Evolutionary conservation across 345 rosid species (phyloP).

Genomic region (Physaria fendleri): DNA sequence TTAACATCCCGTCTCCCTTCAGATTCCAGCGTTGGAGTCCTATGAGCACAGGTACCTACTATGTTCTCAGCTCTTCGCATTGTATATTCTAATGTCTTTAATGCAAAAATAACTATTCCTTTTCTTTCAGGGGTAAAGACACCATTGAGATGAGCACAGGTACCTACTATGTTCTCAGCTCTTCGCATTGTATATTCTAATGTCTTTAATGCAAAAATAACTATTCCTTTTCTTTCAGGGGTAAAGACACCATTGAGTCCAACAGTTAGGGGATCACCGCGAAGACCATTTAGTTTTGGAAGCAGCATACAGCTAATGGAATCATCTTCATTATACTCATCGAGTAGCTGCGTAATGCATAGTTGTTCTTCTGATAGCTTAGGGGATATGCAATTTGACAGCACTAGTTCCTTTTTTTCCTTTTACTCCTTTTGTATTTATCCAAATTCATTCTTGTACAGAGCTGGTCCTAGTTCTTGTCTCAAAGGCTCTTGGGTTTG

Average conservation of each 20-base stretch:
- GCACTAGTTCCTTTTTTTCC: slow-evolving; percentile 68
- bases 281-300: slow-evolving; percentile 72
- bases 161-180: slow-evolving; percentile 6
- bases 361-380: slow-evolving; percentile 90
- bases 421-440: slow-evolving; percentile 17
- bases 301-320: slow-evolving; percentile 72
- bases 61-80: background rate
- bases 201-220: background rate
- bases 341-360: slow-evolving; percentile 71
- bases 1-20: slow-evolving; percentile 72
- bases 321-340: slow-evolving; percentile 62
- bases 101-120: too few species aligned
- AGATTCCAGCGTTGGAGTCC: slow-evolving; percentile 88
- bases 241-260: slow-evolving; percentile 93
- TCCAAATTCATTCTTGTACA: slow-evolving; percentile 9
- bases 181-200: background rate
- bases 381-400: slow-evolving; percentile 83
- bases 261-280: slow-evolving; percentile 50
- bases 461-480: slow-evolving; percentile 1
- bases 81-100: background rate
- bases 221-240: slow-evolving; percentile 39
- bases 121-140: too few species aligned
- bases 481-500: background rate
- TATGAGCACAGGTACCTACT: slow-evolving; percentile 48
- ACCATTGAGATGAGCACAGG: slow-evolving; percentile 72